These are phyloP conservation scores for Strigomonas culicis DNA, from an alignment of 208 protist species.

Conservation along the genomic window DNA sequence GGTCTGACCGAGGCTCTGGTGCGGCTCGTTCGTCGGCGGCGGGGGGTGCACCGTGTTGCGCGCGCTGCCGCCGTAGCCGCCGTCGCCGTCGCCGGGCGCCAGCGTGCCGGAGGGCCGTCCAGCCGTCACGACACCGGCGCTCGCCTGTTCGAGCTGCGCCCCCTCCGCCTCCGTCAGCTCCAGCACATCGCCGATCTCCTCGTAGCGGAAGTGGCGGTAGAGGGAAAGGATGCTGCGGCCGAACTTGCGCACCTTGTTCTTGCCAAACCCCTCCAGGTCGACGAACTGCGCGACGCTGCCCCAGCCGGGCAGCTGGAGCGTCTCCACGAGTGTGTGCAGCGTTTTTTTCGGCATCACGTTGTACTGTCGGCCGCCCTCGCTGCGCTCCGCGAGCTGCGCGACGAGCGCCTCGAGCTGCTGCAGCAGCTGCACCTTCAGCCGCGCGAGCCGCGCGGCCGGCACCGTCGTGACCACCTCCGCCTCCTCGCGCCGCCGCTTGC, in stretches of 20 bases:
- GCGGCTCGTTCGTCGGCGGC: not conserved
- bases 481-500: not conserved
- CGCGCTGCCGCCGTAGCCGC: not conserved
- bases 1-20: not conserved
- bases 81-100: not conserved
- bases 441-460: constrained; percentile 39
- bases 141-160: constrained; percentile 24
- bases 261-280: constrained; percentile 83
- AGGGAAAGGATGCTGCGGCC: constrained; percentile 68
- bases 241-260: constrained; percentile 88
- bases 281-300: constrained; percentile 63
- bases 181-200: constrained; percentile 78
- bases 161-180: constrained; percentile 60
- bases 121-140: constrained; percentile 6
- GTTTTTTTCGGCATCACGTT: constrained; percentile 86
- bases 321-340: constrained; percentile 68
- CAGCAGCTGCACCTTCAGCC: constrained; percentile 48
- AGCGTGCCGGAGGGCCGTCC: not conserved
- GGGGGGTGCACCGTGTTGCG: too few relatives aligned
- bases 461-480: constrained; percentile 17
- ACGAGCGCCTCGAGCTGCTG: constrained; percentile 66
- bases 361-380: constrained; percentile 72
- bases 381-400: constrained; percentile 63
- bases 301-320: constrained; percentile 55
- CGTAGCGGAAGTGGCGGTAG: constrained; percentile 73